Evolutionary conservation across 73 alveolate species (phyloP), one percentile per base, ranked within the genome.

Genomic region (Breviolum minutum): DNA sequence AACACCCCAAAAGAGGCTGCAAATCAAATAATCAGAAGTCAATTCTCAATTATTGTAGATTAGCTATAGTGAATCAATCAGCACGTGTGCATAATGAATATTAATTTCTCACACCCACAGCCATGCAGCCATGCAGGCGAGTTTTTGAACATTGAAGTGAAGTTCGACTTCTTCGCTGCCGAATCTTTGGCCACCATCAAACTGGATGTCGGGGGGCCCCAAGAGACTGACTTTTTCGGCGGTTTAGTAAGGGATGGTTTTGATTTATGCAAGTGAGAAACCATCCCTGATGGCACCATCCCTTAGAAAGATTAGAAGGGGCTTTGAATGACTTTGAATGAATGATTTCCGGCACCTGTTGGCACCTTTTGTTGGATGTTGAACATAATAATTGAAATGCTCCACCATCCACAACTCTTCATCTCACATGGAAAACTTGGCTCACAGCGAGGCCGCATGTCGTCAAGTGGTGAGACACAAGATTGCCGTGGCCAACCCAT

Each of bases 401-500:
- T 40, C 54, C 54, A 40, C 54, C 54, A 40, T 40, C 54, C 54
- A 40, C 54, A 40, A 40, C 54, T 40, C 54, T 40, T 40, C 54
- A 40, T 40, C 54, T 40, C 54, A 40, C 54, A 40, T 40, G 54
- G 54, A 40, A 40, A 40, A 40, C 5, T 40, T 16, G 61, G 48
- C 12, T 61, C 76, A 24, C 14, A 14, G 64, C 87, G 48, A 91
- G 97, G 97, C 97, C 13, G 97, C 97, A 13, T 91, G 97, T 26
- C 79, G 97, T 8, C 97, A 91, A 74, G 87, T 91, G 90, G 97
- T 91, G 63, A 30, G 97, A 7, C 97, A 91, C 79, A 91, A 74
- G 89, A 91, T 91, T 70, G 97, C 89, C 4, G 97, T 91, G 71
- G 97, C 97, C 87, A 91, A 91, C 63, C 97, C 97, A 14, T 54